Evolutionary conservation across 768 basidiomycete species (phyloP).

Genomic region (Termitomyces sp.): DNA sequence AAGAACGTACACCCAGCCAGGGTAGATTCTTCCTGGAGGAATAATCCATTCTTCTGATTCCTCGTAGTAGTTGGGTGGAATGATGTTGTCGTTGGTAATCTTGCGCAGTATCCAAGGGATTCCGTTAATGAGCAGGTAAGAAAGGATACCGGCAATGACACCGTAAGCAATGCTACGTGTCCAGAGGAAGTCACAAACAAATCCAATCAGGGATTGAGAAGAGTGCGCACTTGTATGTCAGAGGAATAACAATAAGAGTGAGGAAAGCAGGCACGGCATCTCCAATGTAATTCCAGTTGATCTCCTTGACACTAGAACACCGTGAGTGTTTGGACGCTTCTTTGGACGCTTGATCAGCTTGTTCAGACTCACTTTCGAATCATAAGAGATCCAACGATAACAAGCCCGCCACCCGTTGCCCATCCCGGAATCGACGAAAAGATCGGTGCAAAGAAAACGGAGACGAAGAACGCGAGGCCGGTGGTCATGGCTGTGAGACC

Average conservation of each 20-base stretch:
- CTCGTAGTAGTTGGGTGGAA: conserved; percentile 62
- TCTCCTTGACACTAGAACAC: conserved; percentile 56
- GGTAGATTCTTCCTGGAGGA: conserved; percentile 66
- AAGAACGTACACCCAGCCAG: conserved; percentile 57
- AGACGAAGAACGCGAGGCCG: conserved; percentile 75
- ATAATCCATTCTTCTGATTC: conserved; percentile 63
- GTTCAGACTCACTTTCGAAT: conserved; percentile 60
- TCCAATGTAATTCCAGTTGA: conserved; percentile 88
- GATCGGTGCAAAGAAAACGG: conserved; percentile 84
- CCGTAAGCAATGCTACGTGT: conserved; percentile 80
- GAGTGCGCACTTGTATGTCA: conserved; percentile 63
- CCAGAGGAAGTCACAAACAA: background rate
- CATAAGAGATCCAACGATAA: conserved; percentile 87
- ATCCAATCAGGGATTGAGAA: background rate
- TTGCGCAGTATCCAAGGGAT: conserved; percentile 54
- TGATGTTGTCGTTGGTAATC: conserved; percentile 49
- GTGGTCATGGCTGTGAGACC: conserved; percentile 74
- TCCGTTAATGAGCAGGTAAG: conserved; percentile 72
- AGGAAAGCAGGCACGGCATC: conserved; percentile 87
- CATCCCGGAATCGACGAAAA: conserved; percentile 84
- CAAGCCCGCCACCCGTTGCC: conserved; percentile 83
- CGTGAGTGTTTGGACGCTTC: background rate
- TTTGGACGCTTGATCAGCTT: background rate
- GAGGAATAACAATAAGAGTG: conserved; percentile 72
- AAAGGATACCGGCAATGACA: conserved; percentile 72